phyloP scores from a whole-genome alignment of 2,329 filamentous ascomycete genomes.

The Epichloe hybrida region DNA sequence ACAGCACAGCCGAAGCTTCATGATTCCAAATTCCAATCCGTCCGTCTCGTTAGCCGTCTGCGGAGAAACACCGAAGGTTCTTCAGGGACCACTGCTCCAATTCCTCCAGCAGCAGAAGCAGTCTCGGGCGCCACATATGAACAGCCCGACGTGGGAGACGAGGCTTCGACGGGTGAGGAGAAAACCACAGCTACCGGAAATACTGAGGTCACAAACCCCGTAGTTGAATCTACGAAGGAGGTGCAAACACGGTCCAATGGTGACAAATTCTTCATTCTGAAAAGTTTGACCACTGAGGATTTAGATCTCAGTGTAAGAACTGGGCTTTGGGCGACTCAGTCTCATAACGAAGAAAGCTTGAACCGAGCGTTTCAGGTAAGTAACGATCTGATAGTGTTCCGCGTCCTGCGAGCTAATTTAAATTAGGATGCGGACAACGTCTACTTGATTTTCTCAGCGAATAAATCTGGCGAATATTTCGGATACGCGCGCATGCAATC shows the following conservation, averaged over 20 bases:
- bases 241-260: background rate
- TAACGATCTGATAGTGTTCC: background rate
- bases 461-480: slow-evolving; percentile 95
- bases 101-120: slow-evolving; percentile 34
- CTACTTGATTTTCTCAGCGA: slow-evolving; percentile 88
- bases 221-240: background rate
- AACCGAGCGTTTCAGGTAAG: slow-evolving; percentile 72
- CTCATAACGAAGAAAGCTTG: slow-evolving; percentile 75
- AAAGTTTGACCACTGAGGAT: slow-evolving; percentile 84
- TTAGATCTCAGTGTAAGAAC: slow-evolving; percentile 78
- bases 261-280: slow-evolving; percentile 66
- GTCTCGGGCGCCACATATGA: slow-evolving; percentile 1
- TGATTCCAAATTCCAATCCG: slow-evolving; percentile 78
- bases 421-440: slow-evolving; percentile 64
- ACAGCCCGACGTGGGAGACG: background rate
- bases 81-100: slow-evolving; percentile 36
- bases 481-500: slow-evolving; percentile 88
- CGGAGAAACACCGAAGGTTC: slow-evolving; percentile 42
- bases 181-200: slow-evolving; percentile 4
- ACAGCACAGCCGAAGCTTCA: slow-evolving; percentile 74
- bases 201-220: background rate
- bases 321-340: slow-evolving; percentile 86
- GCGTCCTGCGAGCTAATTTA: background rate
- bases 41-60: slow-evolving; percentile 73
- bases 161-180: background rate